Evolutionary conservation across 345 rosid species (phyloP).

Genomic region (Syzygium aqueum): DNA sequence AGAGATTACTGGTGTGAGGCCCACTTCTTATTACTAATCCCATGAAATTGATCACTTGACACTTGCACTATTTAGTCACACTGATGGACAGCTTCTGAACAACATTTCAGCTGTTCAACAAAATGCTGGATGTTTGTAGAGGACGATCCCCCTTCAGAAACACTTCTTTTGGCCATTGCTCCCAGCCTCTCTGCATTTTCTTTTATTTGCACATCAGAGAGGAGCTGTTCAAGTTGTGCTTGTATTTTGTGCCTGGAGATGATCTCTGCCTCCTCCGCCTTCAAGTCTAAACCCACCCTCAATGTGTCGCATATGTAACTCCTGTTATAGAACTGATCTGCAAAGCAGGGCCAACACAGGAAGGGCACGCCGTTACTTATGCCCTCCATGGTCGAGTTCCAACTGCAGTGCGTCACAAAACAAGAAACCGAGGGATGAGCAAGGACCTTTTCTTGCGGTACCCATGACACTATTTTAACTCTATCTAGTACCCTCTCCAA

Average conservation of each 20-base stretch:
- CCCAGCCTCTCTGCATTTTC: conserved; percentile 10
- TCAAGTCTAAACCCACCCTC: neutral
- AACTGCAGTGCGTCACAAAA: conserved; percentile 28
- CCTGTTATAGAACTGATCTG: conserved; percentile 21
- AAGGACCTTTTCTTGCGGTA: conserved; percentile 22
- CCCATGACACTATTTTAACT: conserved; percentile 12
- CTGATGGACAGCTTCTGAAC: neutral
- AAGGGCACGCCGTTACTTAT: conserved; percentile 20
- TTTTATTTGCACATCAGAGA: conserved; percentile 3
- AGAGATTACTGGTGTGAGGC: neutral
- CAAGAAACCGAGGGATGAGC: conserved; percentile 21
- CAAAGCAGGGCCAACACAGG: conserved; percentile 28
- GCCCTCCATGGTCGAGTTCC: conserved; percentile 28
- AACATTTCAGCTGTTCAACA: neutral
- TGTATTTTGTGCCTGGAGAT: conserved; percentile 15
- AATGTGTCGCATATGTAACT: conserved; percentile 11
- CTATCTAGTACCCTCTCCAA: neutral
- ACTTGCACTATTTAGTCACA: neutral
- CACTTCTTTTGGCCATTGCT: conserved; percentile 12
- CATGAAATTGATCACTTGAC: neutral
- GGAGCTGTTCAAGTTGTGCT: conserved; percentile 2
- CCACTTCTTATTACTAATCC: neutral
- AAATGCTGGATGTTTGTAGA: conserved; percentile 12
- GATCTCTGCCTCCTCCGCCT: conserved; percentile 12
- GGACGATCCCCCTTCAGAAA: conserved; percentile 20